Conservation (phyloP, 2,329 filamentous ascomycete genomes). For the Aureobasidium sp. region DNA sequence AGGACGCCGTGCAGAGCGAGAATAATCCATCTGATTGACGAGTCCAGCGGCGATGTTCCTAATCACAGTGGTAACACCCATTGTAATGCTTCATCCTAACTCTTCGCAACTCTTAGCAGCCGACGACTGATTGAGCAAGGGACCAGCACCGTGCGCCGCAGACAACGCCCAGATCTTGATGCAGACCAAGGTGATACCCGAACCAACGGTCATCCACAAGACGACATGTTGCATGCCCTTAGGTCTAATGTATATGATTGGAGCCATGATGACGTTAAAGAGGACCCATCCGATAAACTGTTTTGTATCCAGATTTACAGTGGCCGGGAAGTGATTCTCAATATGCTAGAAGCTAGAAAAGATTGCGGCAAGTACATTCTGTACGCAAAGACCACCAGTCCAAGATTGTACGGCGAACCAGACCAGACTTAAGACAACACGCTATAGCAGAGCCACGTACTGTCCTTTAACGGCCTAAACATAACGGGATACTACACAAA, state of each 20-base stretch:
- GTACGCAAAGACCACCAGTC: constrained; percentile 49
- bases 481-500: constrained; percentile 47
- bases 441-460: constrained; percentile 46
- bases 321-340: constrained; percentile 42
- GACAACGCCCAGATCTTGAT: constrained; percentile 28
- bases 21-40: constrained; percentile 34
- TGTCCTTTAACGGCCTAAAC: constrained; percentile 50
- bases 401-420: constrained; percentile 49
- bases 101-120: constrained; percentile 22
- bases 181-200: constrained; percentile 40
- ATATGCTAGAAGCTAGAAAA: constrained; percentile 50
- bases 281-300: constrained; percentile 39
- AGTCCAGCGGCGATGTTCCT: constrained; percentile 39
- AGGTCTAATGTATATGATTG: constrained; percentile 38
- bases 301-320: constrained; percentile 38
- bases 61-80: constrained; percentile 35
- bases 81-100: constrained; percentile 33
- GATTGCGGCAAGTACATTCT: constrained; percentile 46
- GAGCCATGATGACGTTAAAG: constrained; percentile 39
- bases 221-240: constrained; percentile 35
- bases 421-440: constrained; percentile 46
- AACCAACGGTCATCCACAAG: constrained; percentile 36
- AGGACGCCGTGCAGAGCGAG: constrained; percentile 28
- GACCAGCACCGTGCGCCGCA: constrained; percentile 44
- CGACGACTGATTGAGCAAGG: constrained; percentile 19